These are phyloP conservation scores for Amanita thiersii DNA, from an alignment of 768 basidiomycete genomes.

Conservation along the genomic window DNA sequence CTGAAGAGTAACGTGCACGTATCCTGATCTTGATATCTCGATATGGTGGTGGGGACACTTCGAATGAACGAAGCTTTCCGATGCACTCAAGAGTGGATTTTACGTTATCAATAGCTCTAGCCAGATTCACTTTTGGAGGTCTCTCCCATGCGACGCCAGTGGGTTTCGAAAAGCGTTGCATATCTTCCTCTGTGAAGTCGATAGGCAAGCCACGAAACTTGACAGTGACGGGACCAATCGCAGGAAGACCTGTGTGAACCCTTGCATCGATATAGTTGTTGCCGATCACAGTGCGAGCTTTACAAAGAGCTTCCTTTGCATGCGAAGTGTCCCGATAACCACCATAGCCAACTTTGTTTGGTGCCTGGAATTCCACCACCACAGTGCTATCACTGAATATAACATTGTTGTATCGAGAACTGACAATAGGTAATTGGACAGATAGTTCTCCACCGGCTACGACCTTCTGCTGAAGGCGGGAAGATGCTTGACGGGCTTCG, in stretches of 20 bases:
- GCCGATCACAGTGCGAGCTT: conserved; percentile 27
- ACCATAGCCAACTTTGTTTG: conserved; percentile 47
- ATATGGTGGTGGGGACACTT: conserved; percentile 44
- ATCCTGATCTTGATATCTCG: conserved; percentile 38
- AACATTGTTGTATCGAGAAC: conserved; percentile 24
- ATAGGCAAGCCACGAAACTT: conserved; percentile 49
- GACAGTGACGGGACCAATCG: conserved; percentile 52
- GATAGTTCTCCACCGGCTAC: conserved; percentile 31
- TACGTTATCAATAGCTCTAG: conserved; percentile 30
- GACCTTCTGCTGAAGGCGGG: conserved; percentile 37
- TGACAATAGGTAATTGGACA: conserved; percentile 38
- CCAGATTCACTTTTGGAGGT: conserved; percentile 33
- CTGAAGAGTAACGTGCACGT: conserved; percentile 47
- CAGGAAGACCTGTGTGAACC: conserved; percentile 50
- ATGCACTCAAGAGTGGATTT: conserved; percentile 28
- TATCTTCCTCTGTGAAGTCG: conserved; percentile 26
- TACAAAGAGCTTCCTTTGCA: conserved; percentile 43
- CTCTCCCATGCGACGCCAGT: conserved; percentile 45
- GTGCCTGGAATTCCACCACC: conserved; percentile 52
- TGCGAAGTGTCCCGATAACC: conserved; percentile 46
- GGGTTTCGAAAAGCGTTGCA: conserved; percentile 38
- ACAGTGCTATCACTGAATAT: conserved; percentile 46
- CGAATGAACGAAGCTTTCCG: conserved; percentile 29
- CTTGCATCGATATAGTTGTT: conserved; percentile 36
- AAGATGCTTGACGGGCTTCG: conserved; percentile 46